These are phyloP conservation scores for Vitis rupestris DNA, from an alignment of 164 flowering plant genomes.

Conservation along the genomic window DNA sequence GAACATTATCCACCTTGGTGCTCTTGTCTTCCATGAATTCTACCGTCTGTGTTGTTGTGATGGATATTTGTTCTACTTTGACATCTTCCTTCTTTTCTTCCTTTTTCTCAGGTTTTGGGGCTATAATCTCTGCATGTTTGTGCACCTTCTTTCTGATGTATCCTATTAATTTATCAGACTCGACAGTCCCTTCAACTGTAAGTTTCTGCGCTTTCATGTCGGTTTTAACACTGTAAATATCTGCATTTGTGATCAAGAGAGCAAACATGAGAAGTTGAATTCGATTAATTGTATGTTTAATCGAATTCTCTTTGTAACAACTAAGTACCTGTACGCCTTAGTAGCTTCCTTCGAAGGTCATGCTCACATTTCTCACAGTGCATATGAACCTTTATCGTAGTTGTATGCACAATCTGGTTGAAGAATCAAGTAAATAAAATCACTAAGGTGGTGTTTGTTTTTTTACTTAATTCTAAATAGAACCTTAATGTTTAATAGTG, in stretches of 20 bases:
- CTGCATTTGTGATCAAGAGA: conserved; percentile 27
- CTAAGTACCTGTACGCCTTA: conserved; percentile 55
- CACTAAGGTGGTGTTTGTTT: too few species aligned
- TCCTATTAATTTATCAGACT: conserved; percentile 39
- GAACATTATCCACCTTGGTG: conserved; percentile 27
- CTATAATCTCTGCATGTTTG: conserved; percentile 61
- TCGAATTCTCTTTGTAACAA: neutral
- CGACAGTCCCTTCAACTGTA: conserved; percentile 57
- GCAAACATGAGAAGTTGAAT: neutral
- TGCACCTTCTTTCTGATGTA: conserved; percentile 48
- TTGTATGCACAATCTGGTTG: conserved; percentile 20
- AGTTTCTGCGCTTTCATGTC: conserved; percentile 61
- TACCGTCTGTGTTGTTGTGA: neutral
- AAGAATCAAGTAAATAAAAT: too few species aligned
- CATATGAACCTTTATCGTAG: conserved; percentile 45
- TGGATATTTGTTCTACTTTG: neutral
- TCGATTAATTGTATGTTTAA: too few species aligned
- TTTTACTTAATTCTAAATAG: too few species aligned
- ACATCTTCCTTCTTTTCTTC: conserved; percentile 15
- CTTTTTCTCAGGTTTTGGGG: conserved; percentile 26
- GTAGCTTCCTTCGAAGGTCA: conserved; percentile 42
- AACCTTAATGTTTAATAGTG: too few species aligned
- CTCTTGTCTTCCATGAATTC: conserved; percentile 28
- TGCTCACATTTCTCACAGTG: conserved; percentile 64
- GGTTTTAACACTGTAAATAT: conserved; percentile 49